Evolutionary conservation across 1,139 yeast genomes (phyloP), one percentile per base, ranked within the genome.

Genomic region (Taphrina populina): DNA sequence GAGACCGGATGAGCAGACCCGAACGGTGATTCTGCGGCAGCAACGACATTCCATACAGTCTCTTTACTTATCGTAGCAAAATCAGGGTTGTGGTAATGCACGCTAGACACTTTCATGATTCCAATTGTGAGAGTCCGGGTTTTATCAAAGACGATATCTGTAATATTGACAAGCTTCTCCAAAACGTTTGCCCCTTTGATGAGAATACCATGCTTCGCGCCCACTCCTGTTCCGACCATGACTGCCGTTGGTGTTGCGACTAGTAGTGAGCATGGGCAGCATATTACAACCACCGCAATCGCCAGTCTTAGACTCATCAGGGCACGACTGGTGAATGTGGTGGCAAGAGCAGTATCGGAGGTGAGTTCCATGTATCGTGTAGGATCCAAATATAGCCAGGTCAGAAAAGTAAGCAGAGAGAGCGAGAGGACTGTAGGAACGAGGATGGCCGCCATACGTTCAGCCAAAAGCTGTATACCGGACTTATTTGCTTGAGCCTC

Each of bases 151-250:
- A 94, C 73, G 24, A 92, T 79, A 3, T 82, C 76, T 60, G 83
- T 77, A 32, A 88, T 73, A 13, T 76, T 70, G 64, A 80, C 79
- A 5, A 94, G 83, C 53, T 73, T 77, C 67, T 94, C 98, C 60
- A 94, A 76, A n/a, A 86, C 79, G 57, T 84, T 95, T 20, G 97
- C 98, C 47, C 97, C 96, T 70, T 90, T 92, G 64, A 94, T 85
- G 56, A 94, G 74, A 11, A 92, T 85, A 21, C 98, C 98, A 69
- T 87, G 76, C 11, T 79, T 71, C 0, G 98, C 97, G 34, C 96
- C 97, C 21, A 88, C 84, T 24, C 98, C 98, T 1, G 97, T 90
- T 5, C 97, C 98, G 2, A 92, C 97, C 96, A 92, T 90, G 3
- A 94, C 87, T 0, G 98, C 98, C 1, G 98, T 92, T 0, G 98